These are phyloP conservation scores for Acidomyces sp. DNA, from an alignment of 495 filamentous ascomycete genomes.

Conservation along the genomic window DNA sequence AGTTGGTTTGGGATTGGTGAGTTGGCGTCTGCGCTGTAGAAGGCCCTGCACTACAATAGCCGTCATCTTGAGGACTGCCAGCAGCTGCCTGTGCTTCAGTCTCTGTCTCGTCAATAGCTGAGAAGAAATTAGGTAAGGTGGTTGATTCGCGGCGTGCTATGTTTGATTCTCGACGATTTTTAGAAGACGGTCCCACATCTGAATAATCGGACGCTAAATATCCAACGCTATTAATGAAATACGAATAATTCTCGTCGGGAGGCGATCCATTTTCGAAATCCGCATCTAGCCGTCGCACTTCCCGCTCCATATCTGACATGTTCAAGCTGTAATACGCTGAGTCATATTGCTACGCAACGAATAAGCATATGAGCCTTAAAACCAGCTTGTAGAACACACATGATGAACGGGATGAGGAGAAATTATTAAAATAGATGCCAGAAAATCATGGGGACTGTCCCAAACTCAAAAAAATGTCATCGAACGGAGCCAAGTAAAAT, in stretches of 20 bases:
- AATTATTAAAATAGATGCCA: no score
- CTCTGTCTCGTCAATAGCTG: slow-evolving; percentile 4
- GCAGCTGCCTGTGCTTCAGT: not conserved
- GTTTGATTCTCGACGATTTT: slow-evolving; percentile 1
- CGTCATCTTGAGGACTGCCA: not conserved
- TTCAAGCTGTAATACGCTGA: slow-evolving; percentile 10
- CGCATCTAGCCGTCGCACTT: slow-evolving; percentile 2
- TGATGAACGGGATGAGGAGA: no score
- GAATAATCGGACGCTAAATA: no score
- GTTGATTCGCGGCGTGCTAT: slow-evolving; percentile 7
- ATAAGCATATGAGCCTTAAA: no score
- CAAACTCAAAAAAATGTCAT: no score
- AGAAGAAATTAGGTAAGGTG: slow-evolving; percentile 6
- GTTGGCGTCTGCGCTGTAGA: not conserved
- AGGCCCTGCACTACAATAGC: not conserved
- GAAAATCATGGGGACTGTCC: no score
- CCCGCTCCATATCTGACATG: slow-evolving; percentile 1
- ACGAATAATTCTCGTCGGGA: no score
- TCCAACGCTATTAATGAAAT: no score
- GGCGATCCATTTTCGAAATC: slow-evolving; percentile 8
- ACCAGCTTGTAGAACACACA: no score
- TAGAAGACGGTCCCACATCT: not conserved
- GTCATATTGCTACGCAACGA: no score
- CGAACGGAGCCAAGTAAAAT: no score
- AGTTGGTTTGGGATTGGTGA: not conserved